Evolutionary conservation across 768 basidiomycete species (phyloP).

Genomic region (Leucosporidium creatinivorum): DNA sequence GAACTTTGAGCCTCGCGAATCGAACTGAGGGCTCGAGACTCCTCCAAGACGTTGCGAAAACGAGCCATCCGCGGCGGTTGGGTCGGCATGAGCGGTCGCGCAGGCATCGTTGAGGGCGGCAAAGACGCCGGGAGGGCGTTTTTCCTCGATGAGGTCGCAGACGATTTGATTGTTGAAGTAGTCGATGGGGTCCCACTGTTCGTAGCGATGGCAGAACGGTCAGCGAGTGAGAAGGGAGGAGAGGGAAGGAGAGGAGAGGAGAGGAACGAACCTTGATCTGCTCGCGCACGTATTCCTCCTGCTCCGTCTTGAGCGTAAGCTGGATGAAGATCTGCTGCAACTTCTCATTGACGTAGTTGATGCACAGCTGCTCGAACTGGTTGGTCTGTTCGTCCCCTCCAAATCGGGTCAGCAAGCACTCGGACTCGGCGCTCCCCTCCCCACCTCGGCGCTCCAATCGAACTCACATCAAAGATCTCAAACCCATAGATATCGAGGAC

Average conservation of each 20-base stretch:
- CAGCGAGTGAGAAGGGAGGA: neutral
- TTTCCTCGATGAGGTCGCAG: slow-evolving; percentile 95
- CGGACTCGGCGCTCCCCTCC: neutral
- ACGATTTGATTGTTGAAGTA: slow-evolving; percentile 94
- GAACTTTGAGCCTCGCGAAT: slow-evolving; percentile 87
- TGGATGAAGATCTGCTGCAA: slow-evolving; percentile 98
- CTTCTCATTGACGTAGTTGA: slow-evolving; percentile 99
- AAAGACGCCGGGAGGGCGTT: slow-evolving; percentile 91
- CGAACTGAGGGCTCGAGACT: slow-evolving; percentile 78
- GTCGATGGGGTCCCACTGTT: slow-evolving; percentile 87
- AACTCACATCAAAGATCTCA: slow-evolving; percentile 78
- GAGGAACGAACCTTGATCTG: slow-evolving; percentile 64
- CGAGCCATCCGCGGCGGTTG: slow-evolving; percentile 88
- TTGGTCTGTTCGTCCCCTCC: slow-evolving; percentile 57
- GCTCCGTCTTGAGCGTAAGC: slow-evolving; percentile 94
- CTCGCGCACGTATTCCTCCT: slow-evolving; percentile 97
- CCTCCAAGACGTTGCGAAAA: slow-evolving; percentile 80
- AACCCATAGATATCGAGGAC: slow-evolving; percentile 99
- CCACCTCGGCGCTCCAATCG: too few relatives aligned
- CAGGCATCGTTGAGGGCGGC: slow-evolving; percentile 98
- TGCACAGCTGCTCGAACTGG: slow-evolving; percentile 95
- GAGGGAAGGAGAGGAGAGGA: neutral
- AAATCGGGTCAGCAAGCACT: neutral
- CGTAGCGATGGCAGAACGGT: neutral
- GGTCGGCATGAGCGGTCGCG: slow-evolving; percentile 96